Evolutionary conservation across 805 yeast genomes (phyloP).

Genomic region (Candida maltosa): DNA sequence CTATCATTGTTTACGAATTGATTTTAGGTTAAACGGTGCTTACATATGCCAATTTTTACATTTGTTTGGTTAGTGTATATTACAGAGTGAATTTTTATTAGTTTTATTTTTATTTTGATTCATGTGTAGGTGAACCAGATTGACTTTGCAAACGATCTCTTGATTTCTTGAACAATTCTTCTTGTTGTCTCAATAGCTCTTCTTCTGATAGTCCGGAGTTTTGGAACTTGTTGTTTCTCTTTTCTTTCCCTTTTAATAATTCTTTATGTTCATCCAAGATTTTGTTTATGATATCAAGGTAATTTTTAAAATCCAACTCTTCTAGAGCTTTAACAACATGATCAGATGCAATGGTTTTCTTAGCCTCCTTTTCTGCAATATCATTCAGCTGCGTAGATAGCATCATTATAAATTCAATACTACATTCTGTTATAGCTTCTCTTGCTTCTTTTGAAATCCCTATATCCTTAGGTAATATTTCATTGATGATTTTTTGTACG

Average conservation of each 20-base stretch:
- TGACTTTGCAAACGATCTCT: conserved; percentile 56
- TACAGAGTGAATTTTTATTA: not conserved
- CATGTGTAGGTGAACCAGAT: conserved; percentile 3
- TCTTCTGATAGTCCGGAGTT: conserved; percentile 91
- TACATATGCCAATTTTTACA: not conserved
- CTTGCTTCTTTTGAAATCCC: conserved; percentile 90
- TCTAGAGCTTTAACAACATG: conserved; percentile 88
- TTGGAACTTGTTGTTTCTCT: conserved; percentile 88
- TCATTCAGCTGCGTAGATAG: conserved; percentile 91
- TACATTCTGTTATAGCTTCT: conserved; percentile 92
- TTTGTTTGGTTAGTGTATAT: not conserved
- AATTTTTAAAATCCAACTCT: conserved; percentile 83
- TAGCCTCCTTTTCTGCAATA: conserved; percentile 92
- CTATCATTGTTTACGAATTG: conserved; percentile 69
- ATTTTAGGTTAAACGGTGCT: conserved; percentile 48
- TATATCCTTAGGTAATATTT: conserved; percentile 83
- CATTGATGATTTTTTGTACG: conserved; percentile 90
- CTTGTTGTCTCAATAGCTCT: conserved; percentile 88
- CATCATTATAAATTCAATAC: conserved; percentile 94
- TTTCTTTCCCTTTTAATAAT: conserved; percentile 80
- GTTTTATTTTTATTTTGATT: conserved; percentile 2
- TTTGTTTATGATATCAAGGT: conserved; percentile 76
- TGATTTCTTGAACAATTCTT: conserved; percentile 80
- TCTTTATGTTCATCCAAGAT: conserved; percentile 86
- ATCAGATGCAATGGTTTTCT: conserved; percentile 94